Base-by-base conservation (phyloP, 495 filamentous ascomycete genomes). In the Chaetomium fimeti region DNA sequence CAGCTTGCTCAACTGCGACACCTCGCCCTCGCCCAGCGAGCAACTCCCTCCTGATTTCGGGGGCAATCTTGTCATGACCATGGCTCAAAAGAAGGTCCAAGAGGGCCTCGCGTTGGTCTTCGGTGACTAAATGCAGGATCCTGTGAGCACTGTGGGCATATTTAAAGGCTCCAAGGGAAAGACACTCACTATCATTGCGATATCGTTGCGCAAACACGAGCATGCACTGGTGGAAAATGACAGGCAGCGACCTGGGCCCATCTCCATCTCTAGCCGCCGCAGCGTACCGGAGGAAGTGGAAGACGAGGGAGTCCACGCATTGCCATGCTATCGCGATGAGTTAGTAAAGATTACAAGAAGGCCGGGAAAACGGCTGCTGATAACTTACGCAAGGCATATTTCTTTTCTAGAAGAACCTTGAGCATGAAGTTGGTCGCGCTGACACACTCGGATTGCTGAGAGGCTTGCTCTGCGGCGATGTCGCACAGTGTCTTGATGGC, bases 201-300 rank as follows among this genome's bases (percentile, higher is more conserved):
- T 98, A 98, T 61, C 93, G 82, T 79, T 97, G 89, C 40, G 93
- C 93, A 76, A 98, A 98, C 1, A 90, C 89, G 61, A 98, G 74
- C 42, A 98, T 79, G 69, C 74, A 76, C 77, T 95, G 90, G 77
- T 96, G 92, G 90, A 92, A 97, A 48, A 97, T 83, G 5, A 97
- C 90, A 0, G 92, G 80, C 71, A 70, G 70, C 63, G 55, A 63
- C n/a, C 63, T 65, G 29, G 64, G 63, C 16, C 60, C 27, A n/a
- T 69, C 61, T 27, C 36, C 63, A 16, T 62, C 60, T 9, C 66
- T 68, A 9, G 68, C 66, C 2, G 79, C 71, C n/a, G 72, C 74
- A n/a, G 89, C 85, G 78, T 97, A 97, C 20, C 94, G 88, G 66
- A 97, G 75, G 75, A 97, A 98, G 76, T 98, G 93, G 78, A 97